Percentiles rank a stretch among this genome's conserved stretches.
These are phyloP conservation scores for Irpex rosettiformis DNA, from an alignment of 1,284 basidiomycete genomes.

Conservation along the genomic window DNA sequence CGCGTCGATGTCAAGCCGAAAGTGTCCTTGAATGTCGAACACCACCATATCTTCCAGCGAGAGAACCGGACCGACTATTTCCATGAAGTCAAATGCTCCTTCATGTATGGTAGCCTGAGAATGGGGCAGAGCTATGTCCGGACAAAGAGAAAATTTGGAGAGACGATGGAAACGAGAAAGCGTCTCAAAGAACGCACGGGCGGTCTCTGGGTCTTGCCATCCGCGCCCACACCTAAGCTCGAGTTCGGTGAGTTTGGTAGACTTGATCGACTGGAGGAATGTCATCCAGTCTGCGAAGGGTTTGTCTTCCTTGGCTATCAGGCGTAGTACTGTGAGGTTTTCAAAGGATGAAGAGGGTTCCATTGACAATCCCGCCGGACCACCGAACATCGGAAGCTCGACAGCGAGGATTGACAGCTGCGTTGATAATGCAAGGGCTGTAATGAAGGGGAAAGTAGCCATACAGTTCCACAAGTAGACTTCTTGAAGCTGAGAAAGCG, in stretches of 20 bases:
- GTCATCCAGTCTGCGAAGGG: not conserved
- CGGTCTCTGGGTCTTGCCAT: not conserved
- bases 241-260: not conserved
- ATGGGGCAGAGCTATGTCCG: not conserved
- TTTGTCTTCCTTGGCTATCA: not conserved
- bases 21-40: not conserved
- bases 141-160: not conserved
- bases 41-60: not conserved
- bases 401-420: not conserved
- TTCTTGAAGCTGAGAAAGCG: not conserved
- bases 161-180: not conserved
- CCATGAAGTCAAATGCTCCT: not conserved
- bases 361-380: not conserved
- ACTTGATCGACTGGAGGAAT: not conserved
- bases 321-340: not conserved
- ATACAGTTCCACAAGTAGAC: not conserved
- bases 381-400: not conserved
- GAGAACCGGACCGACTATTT: not conserved
- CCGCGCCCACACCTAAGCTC: not conserved
- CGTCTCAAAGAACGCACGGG: not conserved
- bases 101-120: not conserved
- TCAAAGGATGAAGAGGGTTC: not conserved
- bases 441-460: not conserved
- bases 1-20: not conserved
- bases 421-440: not conserved